Evolutionary conservation across 495 filamentous ascomycete genomes (phyloP), one percentile per base, ranked within the genome.

Genomic region (Penicillium lividum): DNA sequence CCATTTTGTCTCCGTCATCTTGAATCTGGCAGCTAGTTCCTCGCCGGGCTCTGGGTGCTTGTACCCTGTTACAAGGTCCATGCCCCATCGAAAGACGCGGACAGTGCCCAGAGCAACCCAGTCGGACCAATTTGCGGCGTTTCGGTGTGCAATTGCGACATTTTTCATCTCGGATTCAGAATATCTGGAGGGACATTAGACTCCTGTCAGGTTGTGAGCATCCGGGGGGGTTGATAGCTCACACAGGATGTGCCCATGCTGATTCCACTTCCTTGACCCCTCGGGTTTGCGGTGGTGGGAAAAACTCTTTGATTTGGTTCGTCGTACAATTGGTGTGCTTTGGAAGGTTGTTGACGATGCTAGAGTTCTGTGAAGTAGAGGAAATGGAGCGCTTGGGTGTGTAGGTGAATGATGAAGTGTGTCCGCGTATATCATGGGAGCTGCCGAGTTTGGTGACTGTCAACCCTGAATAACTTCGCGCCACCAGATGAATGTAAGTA

Each of bases 1-100:
- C 89, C 89, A 93, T 63, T 92, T 89, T 22, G 83, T 69, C 66
- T 89, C 87, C 0, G 74, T 88, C 89, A 93, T 92, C 31, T 75
- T 68, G 64, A 85, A 85, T 51, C 65, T 71, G 56, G 65, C 65
- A 0, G 69, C 55, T 3, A 66, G 30, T 61, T 81, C 73, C 65
- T 80, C 70, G 13, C 79, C 75, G 33, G 77, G 72, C 2, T 75
- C 64, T 43, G 86, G 80, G 67, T 92, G 89, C 47, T 77, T 82
- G 69, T 93, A 93, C 36, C 87, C 86, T 0, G 89, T 91, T 15
- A 78, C 83, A 16, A 83, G 64, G 64, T 93, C 89, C 63, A 88
- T 84, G 4, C 82, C 80, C 76, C 78, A 88, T 40, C 89, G 82
- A 51, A 91, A 75, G 22, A 88, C 29, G 1, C 85, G 82, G 25